Base-by-base conservation (phyloP, 78 protist species). In the Bigelowiella natans region DNA sequence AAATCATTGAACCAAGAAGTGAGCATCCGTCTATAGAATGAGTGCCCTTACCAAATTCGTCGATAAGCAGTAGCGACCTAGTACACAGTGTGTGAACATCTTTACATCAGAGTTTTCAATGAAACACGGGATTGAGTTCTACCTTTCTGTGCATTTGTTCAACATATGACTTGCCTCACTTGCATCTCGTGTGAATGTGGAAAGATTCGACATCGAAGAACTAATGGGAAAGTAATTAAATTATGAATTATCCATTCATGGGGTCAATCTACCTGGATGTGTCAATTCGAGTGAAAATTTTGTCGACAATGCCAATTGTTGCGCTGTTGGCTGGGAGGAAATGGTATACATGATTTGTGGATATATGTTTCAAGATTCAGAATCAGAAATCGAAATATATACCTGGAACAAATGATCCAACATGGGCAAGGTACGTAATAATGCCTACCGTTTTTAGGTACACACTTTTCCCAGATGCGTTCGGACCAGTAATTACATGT, bases 371-470 rank as follows among this genome's bases (percentile, higher is more conserved):
- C n/a, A n/a, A n/a, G n/a, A n/a, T n/a, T n/a, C n/a, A n/a, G n/a
- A 31, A 7, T 28, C 37, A 88, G 34, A 39, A 37, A 39, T 37
- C n/a, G n/a, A n/a, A n/a, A n/a, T n/a, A n/a, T n/a, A n/a, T n/a
- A n/a, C n/a, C 91, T 29, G 91, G 91, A 18, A 90, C 92, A 86
- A 90, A 90, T 28, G 90, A 40, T n/a, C 90, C 90, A 11, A 39
- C 40, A 31, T 39, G 84, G 7, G 90, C 90, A 31, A 88, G 1
- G 84, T 39, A 39, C 7, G 40, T 36, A n/a, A 88, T 39, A 29
- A 39, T 2, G 2, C 18, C 82, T 2, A 88, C 90, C 18, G 2
- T 31, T 31, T 36, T 39, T 36, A 88, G 86, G 1, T 36, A 88
- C 11, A 88, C 83, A 39, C 82, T 38, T 36, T 88, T 88, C 7